A percentile compares a stretch with the other conserved stretches of the same genome.
phyloP scores from a whole-genome alignment of 2,329 filamentous ascomycete genomes.

The Colletotrichum liaoningense region DNA sequence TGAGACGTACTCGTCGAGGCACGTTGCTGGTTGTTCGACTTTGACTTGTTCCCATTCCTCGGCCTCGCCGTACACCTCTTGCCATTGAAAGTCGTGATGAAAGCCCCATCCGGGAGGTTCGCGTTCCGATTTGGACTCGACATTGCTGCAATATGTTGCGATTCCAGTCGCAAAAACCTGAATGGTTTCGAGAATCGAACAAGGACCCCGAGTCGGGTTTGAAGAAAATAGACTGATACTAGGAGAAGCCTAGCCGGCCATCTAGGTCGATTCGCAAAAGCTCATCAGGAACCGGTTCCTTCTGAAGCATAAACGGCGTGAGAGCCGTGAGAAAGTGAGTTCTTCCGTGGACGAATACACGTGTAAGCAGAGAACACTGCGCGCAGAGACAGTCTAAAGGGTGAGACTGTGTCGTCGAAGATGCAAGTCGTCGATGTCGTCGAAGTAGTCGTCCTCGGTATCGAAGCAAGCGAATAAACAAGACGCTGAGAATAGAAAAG shows the following conservation, averaged over 20 bases:
- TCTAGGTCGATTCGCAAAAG: conserved; percentile 31
- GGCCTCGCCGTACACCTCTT: conserved; percentile 67
- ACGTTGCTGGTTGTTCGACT: conserved; percentile 19
- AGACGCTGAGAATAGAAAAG: not conserved
- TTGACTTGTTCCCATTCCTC: conserved; percentile 40
- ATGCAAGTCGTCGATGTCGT: not conserved
- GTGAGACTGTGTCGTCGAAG: conserved; percentile 3
- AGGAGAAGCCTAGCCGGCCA: conserved; percentile 34
- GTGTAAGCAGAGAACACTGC: not conserved
- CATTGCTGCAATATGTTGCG: conserved; percentile 54
- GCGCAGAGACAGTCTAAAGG: too few relatives aligned
- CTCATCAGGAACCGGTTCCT: conserved; percentile 20
- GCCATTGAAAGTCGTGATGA: conserved; percentile 61
- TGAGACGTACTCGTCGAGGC: conserved; percentile 25
- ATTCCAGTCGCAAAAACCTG: conserved; percentile 56
- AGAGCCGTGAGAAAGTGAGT: not conserved
- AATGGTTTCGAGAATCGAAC: conserved; percentile 36
- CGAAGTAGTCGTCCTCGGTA: not conserved
- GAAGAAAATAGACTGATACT: conserved; percentile 43
- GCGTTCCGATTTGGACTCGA: conserved; percentile 45
- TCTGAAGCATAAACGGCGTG: conserved; percentile 19
- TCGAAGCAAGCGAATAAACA: not conserved
- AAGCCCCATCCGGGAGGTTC: conserved; percentile 57
- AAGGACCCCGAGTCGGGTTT: conserved; percentile 5
- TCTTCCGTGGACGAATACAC: conserved; percentile 2